phyloP scores from a whole-genome alignment of 768 basidiomycete genomes.

The Boletus tylopilopsis region DNA sequence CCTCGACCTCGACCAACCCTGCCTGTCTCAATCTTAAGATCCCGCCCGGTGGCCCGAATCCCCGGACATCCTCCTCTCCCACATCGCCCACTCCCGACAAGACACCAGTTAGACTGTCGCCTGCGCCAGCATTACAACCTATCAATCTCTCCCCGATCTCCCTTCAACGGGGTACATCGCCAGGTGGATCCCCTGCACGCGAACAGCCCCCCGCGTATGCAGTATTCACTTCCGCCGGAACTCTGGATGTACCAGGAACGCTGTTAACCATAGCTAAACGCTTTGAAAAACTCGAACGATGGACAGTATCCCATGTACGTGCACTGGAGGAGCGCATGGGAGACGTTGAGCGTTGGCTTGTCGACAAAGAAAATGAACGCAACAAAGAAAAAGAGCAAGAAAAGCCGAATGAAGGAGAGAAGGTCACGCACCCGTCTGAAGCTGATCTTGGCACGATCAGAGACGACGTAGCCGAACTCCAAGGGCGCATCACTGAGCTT shows the following conservation, averaged over 20 bases:
- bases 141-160: conserved; percentile 62
- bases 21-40: conserved; percentile 54
- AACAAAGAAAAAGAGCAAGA: conserved; percentile 40
- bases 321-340: conserved; percentile 90
- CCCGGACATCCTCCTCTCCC: conserved; percentile 47
- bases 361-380: conserved; percentile 72
- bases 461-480: conserved; percentile 69
- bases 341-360: conserved; percentile 87
- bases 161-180: conserved; percentile 46
- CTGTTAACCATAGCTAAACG: conserved; percentile 68
- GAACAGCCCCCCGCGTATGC: conserved; percentile 73
- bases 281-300: conserved; percentile 87
- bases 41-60: conserved; percentile 44
- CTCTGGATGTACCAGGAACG: conserved; percentile 71
- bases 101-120: conserved; percentile 29
- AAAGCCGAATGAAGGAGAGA: background rate
- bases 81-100: conserved; percentile 58
- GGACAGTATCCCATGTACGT: conserved; percentile 85
- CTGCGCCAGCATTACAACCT: conserved; percentile 39
- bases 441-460: conserved; percentile 52
- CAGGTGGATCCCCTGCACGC: conserved; percentile 31
- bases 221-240: conserved; percentile 66
- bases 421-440: conserved; percentile 18
- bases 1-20: conserved; percentile 52
- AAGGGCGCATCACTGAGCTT: conserved; percentile 68